Evolutionary conservation across 2,329 filamentous ascomycete genomes (phyloP).

Genomic region (Botrytis hyacinthi): DNA sequence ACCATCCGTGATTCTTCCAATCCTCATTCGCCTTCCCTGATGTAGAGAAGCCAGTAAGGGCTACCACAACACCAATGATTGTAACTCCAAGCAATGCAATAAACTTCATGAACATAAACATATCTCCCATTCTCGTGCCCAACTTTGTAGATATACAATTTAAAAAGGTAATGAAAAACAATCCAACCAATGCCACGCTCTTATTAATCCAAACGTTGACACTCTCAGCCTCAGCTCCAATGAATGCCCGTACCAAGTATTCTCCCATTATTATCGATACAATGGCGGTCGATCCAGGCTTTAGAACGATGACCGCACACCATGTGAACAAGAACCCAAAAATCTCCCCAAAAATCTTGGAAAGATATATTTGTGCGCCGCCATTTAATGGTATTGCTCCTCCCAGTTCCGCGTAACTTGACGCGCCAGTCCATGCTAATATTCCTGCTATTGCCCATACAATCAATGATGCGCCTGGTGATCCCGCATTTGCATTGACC

Average conservation of each 20-base stretch:
- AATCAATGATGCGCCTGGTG: slow-evolving; percentile 84
- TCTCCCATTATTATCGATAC: slow-evolving; percentile 98
- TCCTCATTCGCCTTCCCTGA: slow-evolving; percentile 73
- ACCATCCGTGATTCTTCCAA: slow-evolving; percentile 89
- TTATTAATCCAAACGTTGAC: slow-evolving; percentile 90
- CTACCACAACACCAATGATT: slow-evolving; percentile 84
- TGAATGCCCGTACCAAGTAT: slow-evolving; percentile 84
- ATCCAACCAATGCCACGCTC: slow-evolving; percentile 72
- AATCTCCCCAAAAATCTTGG: slow-evolving; percentile 94
- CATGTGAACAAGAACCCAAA: slow-evolving; percentile 94
- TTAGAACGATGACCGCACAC: slow-evolving; percentile 91
- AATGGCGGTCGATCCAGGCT: slow-evolving; percentile 90
- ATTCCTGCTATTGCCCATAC: slow-evolving; percentile 91
- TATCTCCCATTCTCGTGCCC: slow-evolving; percentile 81
- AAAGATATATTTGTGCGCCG: slow-evolving; percentile 87
- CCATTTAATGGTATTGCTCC: slow-evolving; percentile 95
- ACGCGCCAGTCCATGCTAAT: slow-evolving; percentile 91
- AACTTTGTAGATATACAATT: slow-evolving; percentile 91
- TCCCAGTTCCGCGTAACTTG: slow-evolving; percentile 92
- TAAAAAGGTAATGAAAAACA: slow-evolving; percentile 74
- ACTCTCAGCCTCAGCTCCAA: slow-evolving; percentile 80
- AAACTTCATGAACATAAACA: slow-evolving; percentile 98
- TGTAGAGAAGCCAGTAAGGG: slow-evolving; percentile 76
- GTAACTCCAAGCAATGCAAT: slow-evolving; percentile 84
- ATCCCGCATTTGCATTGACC: slow-evolving; percentile 88